Percentiles rank a stretch among this genome's conserved stretches.
Conservation (phyloP, 2,329 filamentous ascomycete genomes). For the Colletotrichum brevisporum region DNA sequence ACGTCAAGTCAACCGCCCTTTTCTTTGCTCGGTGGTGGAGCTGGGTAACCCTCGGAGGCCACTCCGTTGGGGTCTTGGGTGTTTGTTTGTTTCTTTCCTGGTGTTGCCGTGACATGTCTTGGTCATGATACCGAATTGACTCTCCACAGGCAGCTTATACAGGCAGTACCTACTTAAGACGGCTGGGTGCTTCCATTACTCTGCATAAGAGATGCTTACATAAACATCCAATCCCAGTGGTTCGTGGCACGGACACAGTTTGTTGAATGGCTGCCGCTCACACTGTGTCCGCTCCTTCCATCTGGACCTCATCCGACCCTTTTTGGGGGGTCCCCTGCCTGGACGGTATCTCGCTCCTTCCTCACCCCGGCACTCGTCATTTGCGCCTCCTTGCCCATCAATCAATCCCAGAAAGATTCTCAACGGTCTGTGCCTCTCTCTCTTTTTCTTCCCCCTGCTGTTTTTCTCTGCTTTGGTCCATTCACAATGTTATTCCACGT, state of each 20-base stretch:
- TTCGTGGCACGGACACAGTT: background rate
- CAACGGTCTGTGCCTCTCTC: conserved; percentile 29
- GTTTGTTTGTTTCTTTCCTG: conserved; percentile 4
- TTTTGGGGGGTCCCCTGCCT: background rate
- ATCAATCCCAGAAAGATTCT: conserved; percentile 30
- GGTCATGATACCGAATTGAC: background rate
- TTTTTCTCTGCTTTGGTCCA: background rate
- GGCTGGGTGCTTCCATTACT: background rate
- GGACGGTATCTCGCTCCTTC: background rate
- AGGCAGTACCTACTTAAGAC: background rate
- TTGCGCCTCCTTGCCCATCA: conserved; percentile 29
- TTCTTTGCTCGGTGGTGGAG: no score
- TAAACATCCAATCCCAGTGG: background rate
- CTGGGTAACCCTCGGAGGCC: background rate
- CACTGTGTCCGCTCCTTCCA: conserved; percentile 21
- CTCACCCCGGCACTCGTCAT: conserved; percentile 29
- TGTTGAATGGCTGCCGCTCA: background rate
- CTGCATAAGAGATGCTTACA: background rate
- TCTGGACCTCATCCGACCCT: conserved; percentile 21
- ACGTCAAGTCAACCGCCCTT: conserved; percentile 19
- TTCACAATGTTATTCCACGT: background rate
- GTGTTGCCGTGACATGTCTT: background rate
- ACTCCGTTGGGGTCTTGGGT: background rate
- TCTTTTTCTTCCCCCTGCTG: background rate
- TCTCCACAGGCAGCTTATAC: no score